Evolutionary conservation across 768 basidiomycete species (phyloP).

Genomic region (Strobilomyces dryophilus): DNA sequence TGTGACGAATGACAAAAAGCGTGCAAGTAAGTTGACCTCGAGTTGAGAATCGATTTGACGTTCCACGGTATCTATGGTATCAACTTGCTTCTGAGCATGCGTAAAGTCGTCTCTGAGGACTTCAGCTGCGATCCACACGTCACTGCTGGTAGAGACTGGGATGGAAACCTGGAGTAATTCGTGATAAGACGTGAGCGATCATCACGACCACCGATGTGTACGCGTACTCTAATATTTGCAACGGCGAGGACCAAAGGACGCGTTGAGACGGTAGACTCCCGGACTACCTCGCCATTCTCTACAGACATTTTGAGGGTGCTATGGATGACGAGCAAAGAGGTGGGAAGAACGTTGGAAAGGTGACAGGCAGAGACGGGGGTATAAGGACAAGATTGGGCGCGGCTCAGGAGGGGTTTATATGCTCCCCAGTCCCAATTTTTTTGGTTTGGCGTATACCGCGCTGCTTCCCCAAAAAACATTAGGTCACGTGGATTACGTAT

Average conservation of each 20-base stretch:
- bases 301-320: slow-evolving; percentile 28
- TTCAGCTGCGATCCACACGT: slow-evolving; percentile 93
- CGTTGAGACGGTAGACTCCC: slow-evolving; percentile 29
- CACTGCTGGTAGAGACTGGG: slow-evolving; percentile 73
- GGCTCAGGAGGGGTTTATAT: slow-evolving; percentile 17
- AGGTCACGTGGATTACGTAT: slow-evolving; percentile 29
- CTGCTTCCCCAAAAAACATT: slow-evolving; percentile 27
- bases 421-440: slow-evolving; percentile 32
- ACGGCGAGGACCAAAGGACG: slow-evolving; percentile 34
- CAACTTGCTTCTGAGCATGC: slow-evolving; percentile 55
- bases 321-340: slow-evolving; percentile 3
- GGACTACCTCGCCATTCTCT: slow-evolving; percentile 28
- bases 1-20: slow-evolving; percentile 77
- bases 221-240: slow-evolving; percentile 33
- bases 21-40: slow-evolving; percentile 72
- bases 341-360: background rate
- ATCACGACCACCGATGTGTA: slow-evolving; percentile 8
- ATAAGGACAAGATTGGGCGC: slow-evolving; percentile 3
- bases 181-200: slow-evolving; percentile 1
- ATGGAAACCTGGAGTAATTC: slow-evolving; percentile 61
- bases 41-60: slow-evolving; percentile 57
- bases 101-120: slow-evolving; percentile 86
- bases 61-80: slow-evolving; percentile 51
- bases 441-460: slow-evolving; percentile 20
- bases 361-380: slow-evolving; percentile 1